Conservation (phyloP, 1,284 basidiomycete genomes). For the Grifola frondosa region DNA sequence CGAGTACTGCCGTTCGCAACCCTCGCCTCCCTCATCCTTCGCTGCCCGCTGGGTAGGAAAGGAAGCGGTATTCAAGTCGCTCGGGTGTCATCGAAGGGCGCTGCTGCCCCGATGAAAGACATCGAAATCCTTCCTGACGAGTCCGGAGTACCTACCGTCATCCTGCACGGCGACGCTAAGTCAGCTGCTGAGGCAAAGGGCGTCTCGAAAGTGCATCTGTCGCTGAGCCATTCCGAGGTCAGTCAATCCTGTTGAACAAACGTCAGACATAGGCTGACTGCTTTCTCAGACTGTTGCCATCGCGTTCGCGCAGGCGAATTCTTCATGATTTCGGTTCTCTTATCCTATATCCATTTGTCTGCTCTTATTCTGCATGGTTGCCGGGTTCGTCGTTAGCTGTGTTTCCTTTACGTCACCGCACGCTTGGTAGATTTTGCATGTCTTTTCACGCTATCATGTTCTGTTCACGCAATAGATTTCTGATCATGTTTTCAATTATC, state of each 20-base stretch:
- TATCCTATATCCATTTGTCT: slow-evolving; percentile 1
- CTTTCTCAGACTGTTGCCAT: slow-evolving; percentile 67
- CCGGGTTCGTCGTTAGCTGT: not conserved
- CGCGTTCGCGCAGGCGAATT: slow-evolving; percentile 74
- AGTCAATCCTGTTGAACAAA: slow-evolving; percentile 28
- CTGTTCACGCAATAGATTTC: not conserved
- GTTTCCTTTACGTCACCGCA: slow-evolving; percentile 4
- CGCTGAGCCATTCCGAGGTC: slow-evolving; percentile 90
- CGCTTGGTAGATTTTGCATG: slow-evolving; percentile 1
- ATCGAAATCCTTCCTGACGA: slow-evolving; percentile 89
- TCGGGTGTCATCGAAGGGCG: slow-evolving; percentile 91
- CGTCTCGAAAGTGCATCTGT: slow-evolving; percentile 77
- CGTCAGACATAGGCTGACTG: slow-evolving; percentile 15
- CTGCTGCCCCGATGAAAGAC: slow-evolving; percentile 91
- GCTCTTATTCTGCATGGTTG: not conserved
- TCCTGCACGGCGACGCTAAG: slow-evolving; percentile 82
- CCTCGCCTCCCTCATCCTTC: slow-evolving; percentile 87
- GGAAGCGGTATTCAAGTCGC: slow-evolving; percentile 98
- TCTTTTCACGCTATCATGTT: not conserved
- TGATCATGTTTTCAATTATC: too few species aligned
- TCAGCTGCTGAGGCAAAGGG: slow-evolving; percentile 73
- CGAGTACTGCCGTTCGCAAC: slow-evolving; percentile 84
- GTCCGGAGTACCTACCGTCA: slow-evolving; percentile 71
- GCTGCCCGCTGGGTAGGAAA: slow-evolving; percentile 97
- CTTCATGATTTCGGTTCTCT: slow-evolving; percentile 26